Percentiles rank a stretch among this genome's conserved stretches.
These are phyloP conservation scores for Cladosporium phlei DNA, from an alignment of 2,329 filamentous ascomycete genomes.

Conservation along the genomic window DNA sequence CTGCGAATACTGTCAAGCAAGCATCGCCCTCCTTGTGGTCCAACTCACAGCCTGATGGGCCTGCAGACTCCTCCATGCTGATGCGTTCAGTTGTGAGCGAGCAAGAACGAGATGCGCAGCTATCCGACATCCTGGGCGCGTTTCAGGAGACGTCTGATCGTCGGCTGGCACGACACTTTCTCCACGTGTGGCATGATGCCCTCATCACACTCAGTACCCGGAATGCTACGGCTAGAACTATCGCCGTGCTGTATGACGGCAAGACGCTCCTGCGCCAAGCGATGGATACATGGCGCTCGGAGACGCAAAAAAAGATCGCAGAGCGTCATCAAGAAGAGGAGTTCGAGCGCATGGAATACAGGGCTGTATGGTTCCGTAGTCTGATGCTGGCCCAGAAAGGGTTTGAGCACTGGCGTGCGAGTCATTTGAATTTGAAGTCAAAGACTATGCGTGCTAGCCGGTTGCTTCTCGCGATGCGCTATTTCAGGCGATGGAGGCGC, in stretches of 20 bases:
- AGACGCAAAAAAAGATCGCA: slow-evolving; percentile 22
- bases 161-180: slow-evolving; percentile 31
- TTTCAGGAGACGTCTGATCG: slow-evolving; percentile 2
- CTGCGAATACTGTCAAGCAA: neutral
- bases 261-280: slow-evolving; percentile 49
- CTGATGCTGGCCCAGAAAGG: slow-evolving; percentile 8
- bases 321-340: slow-evolving; percentile 15
- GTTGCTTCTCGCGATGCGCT: slow-evolving; percentile 57
- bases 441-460: neutral
- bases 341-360: slow-evolving; percentile 14
- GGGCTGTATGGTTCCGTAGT: slow-evolving; percentile 8
- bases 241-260: slow-evolving; percentile 50
- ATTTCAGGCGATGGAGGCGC: slow-evolving; percentile 65
- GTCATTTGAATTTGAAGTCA: neutral
- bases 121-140: neutral
- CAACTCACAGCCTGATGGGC: neutral
- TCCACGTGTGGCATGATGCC: slow-evolving; percentile 42
- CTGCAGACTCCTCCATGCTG: neutral
- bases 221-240: slow-evolving; percentile 40
- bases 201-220: slow-evolving; percentile 30
- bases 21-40: neutral
- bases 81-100: neutral
- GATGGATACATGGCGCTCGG: slow-evolving; percentile 47
- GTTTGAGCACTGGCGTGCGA: slow-evolving; percentile 5
- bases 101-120: neutral